Percentiles rank a stretch among this genome's conserved stretches.
phyloP scores from a whole-genome alignment of 2,329 filamentous ascomycete species.

The Coniochaeta sp. region DNA sequence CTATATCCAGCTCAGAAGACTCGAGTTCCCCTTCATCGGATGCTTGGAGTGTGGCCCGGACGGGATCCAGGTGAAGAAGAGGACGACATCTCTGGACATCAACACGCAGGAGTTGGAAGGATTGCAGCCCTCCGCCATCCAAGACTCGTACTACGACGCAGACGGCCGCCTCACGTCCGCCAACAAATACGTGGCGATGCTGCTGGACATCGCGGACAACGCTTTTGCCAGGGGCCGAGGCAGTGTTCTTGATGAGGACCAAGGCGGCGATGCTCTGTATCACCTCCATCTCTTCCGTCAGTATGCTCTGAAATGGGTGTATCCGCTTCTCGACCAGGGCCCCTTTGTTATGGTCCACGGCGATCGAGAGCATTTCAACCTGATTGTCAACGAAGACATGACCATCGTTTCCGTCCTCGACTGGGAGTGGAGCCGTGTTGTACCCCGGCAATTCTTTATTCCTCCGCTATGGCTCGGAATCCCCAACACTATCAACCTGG shows the following conservation, averaged over 20 bases:
- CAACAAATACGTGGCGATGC: constrained; percentile 15
- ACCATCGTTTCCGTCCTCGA: constrained; percentile 15
- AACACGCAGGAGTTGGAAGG: constrained; percentile 19
- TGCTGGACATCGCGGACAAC: constrained; percentile 18
- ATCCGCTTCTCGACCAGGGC: constrained; percentile 7
- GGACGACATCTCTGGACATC: constrained; percentile 13
- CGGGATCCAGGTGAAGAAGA: constrained; percentile 7
- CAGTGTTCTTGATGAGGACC: constrained; percentile 3
- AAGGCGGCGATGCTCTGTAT: constrained; percentile 8
- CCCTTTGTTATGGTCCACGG: constrained; percentile 12
- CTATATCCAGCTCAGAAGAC: constrained; percentile 12
- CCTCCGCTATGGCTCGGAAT: constrained; percentile 15
- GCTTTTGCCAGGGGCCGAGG: constrained; percentile 13
- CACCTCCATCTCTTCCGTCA: constrained; percentile 9
- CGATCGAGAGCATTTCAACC: constrained; percentile 8
- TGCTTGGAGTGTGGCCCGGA: constrained; percentile 4
- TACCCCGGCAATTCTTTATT: constrained; percentile 17
- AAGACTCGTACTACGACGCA: constrained; percentile 7
- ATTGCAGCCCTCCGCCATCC: constrained; percentile 12
- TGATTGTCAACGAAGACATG: constrained; percentile 8
- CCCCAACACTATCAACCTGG: background rate
- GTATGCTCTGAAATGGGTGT: constrained; percentile 9
- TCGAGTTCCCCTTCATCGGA: constrained; percentile 12
- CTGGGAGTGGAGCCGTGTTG: constrained; percentile 20
- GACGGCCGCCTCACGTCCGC: constrained; percentile 11